These are phyloP conservation scores for Thuidium tamariscinum DNA, from an alignment of 225 moss, liverwort and hornwort genomes.

Conservation along the genomic window DNA sequence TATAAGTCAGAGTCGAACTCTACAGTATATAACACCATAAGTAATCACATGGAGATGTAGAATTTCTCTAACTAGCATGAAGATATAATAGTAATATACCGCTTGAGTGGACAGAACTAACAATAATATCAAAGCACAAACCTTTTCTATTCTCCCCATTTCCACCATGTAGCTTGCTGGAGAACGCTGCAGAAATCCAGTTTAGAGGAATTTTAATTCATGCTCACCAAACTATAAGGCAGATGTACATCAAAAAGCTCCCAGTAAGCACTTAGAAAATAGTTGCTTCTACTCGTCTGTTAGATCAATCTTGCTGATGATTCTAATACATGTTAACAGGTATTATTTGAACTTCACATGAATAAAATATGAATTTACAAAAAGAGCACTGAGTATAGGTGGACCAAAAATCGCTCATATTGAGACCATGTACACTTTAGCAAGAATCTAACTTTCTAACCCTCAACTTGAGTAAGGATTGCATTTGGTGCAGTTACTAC, in stretches of 20 bases:
- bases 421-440: background rate
- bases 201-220: background rate
- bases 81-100: background rate
- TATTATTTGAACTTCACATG: background rate
- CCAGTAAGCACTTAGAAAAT: background rate
- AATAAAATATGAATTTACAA: background rate
- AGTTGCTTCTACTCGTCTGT: background rate
- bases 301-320: background rate
- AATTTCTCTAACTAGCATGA: background rate
- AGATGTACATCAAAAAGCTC: background rate
- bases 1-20: background rate
- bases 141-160: conserved; percentile 83
- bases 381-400: background rate
- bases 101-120: background rate
- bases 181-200: conserved; percentile 36
- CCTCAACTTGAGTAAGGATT: background rate
- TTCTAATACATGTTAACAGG: background rate
- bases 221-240: background rate
- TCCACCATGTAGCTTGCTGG: conserved; percentile 72
- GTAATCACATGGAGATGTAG: background rate
- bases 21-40: background rate
- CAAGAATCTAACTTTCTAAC: background rate
- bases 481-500: background rate
- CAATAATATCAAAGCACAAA: background rate
- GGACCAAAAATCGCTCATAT: background rate